Evolutionary conservation across 2,329 filamentous ascomycete species (phyloP).

Genomic region (Mollisiaceae sp.): DNA sequence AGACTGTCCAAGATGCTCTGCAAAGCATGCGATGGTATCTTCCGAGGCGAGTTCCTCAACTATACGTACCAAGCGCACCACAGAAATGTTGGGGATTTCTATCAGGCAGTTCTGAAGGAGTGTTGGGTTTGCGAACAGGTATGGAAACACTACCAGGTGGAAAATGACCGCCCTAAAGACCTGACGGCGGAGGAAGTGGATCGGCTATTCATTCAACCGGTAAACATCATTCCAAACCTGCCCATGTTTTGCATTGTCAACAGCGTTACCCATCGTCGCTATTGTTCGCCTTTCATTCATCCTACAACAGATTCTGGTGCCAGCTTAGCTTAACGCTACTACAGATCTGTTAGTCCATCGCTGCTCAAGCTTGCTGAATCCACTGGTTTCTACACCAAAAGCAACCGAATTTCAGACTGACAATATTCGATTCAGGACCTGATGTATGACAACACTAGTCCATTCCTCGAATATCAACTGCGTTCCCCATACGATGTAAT

Average conservation of each 20-base stretch:
- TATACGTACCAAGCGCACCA: not conserved
- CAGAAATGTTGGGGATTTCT: not conserved
- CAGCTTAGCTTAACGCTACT: no score
- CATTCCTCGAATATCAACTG: not conserved
- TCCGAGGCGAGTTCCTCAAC: not conserved
- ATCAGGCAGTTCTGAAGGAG: not conserved
- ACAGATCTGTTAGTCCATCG: no score
- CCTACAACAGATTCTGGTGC: no score
- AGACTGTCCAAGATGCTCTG: constrained; percentile 1
- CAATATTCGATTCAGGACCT: no score
- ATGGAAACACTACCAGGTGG: not conserved
- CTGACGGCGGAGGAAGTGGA: not conserved
- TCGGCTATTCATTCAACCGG: not conserved
- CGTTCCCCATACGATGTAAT: no score
- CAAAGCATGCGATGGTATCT: not conserved
- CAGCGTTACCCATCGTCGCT: not conserved
- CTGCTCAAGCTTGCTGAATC: no score
- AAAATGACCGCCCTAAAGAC: not conserved
- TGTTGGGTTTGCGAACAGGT: constrained; percentile 5
- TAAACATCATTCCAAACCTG: not conserved
- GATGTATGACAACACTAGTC: not conserved
- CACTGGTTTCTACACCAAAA: no score
- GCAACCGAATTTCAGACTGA: no score
- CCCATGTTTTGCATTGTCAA: not conserved
- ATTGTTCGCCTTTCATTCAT: no score